Base-by-base conservation (phyloP, 2,329 filamentous ascomycete genomes). In the Bisporella sp. region DNA sequence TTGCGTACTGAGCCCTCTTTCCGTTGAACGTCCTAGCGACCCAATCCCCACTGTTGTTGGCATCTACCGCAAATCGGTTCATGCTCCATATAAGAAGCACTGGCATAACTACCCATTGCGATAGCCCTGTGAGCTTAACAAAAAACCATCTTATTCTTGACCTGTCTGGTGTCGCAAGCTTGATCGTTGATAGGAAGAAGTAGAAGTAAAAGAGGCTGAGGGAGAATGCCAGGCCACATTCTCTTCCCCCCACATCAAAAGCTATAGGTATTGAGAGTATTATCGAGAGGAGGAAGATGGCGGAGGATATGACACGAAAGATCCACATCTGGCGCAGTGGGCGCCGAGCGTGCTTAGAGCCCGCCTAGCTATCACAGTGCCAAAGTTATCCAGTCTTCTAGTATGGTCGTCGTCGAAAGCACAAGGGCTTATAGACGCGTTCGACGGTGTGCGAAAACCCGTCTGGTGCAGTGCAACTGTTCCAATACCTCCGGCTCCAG, bases 221-320 rank as follows among this genome's bases (percentile, higher is more conserved):
- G 66, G 90, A 96, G 74, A 95, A 97, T 56, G 90, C 92, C 64
- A 99, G 78, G 53, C 93, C 93, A 65, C 90, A 95, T 62, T 93
- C 91, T 64, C 89, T 85, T 55, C 93, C 93, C 67, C 93, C 93
- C 64, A 97, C 92, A 80, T 99, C 93, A 74, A 97, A 97, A 64
- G 92, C 89, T 66, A 99, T 84, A 55, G 93, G 93, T 67, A 99
- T 93, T 55, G 90, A 96, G 66, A 97, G 87, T 66, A 97, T 84
- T 69, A 96, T 90, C 71, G 87, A 87, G 71, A 91, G 79, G 62
- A 97, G 83, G 73, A 96, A 97, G 71, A 89, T 71, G 66, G 85
- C 77, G 71, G 89, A 89, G 65, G 89, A 89, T 61, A 91, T 67
- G 68, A 85, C 78, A 67, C 85, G 84, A 70, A 91, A 82, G 70